A percentile compares a stretch with the other conserved stretches of the same genome.
Conservation (phyloP, 257 asterid species). For the Apocynum venetum region DNA sequence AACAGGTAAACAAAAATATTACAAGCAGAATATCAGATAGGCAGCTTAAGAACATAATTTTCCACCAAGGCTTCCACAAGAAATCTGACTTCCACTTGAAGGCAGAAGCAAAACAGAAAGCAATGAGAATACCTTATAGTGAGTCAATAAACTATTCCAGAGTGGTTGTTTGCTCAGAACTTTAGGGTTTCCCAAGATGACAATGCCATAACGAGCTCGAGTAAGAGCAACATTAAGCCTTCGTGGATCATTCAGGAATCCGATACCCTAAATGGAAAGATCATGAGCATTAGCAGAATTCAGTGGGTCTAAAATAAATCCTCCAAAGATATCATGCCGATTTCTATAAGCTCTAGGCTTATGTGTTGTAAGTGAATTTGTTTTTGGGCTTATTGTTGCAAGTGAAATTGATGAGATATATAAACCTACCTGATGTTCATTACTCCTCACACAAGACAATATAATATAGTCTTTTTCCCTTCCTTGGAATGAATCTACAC, state of each 20-base stretch:
- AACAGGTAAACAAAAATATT: neutral
- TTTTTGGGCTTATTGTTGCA: neutral
- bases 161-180: constrained; percentile 94
- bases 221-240: constrained; percentile 98
- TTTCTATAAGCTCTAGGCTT: neutral
- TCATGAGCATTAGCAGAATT: neutral
- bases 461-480: constrained; percentile 96
- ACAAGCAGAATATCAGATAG: neutral
- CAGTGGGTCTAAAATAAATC: neutral
- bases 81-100: neutral
- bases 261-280: constrained; percentile 64
- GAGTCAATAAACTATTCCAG: constrained; percentile 92
- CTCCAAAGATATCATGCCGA: neutral
- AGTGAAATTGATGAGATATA: neutral
- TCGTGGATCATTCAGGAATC: constrained; percentile 97
- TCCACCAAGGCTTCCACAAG: neutral
- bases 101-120: neutral
- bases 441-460: constrained; percentile 97
- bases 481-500: constrained; percentile 98
- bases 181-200: constrained; percentile 94
- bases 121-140: constrained; percentile 68
- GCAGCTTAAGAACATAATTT: neutral
- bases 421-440: constrained; percentile 86
- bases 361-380: neutral
- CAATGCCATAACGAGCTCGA: constrained; percentile 99